These are phyloP conservation scores for Magnusiomyces paraingens DNA, from an alignment of 1,139 yeast genomes.

Conservation along the genomic window DNA sequence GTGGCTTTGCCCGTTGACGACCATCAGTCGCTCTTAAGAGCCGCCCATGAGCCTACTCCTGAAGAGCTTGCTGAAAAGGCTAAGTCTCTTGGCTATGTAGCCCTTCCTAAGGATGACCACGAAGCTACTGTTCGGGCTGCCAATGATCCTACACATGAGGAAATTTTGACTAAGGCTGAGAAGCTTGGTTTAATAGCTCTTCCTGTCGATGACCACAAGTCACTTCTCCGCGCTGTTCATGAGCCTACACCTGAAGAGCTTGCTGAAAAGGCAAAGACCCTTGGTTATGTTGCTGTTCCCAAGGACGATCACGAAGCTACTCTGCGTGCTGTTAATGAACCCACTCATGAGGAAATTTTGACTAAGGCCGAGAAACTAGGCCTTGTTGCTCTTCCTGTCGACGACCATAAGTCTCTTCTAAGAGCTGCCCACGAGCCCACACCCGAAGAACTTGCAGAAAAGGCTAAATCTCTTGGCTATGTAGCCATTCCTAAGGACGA, in stretches of 20 bases:
- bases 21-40: conserved; percentile 6
- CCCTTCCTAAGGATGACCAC: conserved; percentile 7
- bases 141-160: conserved; percentile 10
- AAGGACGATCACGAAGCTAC: conserved; percentile 23
- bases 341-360: conserved; percentile 26
- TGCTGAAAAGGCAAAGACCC: neutral
- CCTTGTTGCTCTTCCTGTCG: conserved; percentile 31
- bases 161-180: neutral
- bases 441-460: conserved; percentile 17
- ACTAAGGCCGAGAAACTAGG: conserved; percentile 29
- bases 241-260: conserved; percentile 22
- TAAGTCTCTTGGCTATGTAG: conserved; percentile 12
- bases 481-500: conserved; percentile 28
- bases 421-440: conserved; percentile 22
- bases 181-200: conserved; percentile 24
- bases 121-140: conserved; percentile 12
- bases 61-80: conserved; percentile 22
- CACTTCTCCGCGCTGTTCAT: conserved; percentile 32
- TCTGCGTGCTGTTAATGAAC: conserved; percentile 20
- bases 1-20: conserved; percentile 26
- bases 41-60: conserved; percentile 21
- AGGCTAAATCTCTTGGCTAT: conserved; percentile 30
- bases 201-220: conserved; percentile 34
- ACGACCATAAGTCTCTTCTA: conserved; percentile 23
- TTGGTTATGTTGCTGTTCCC: conserved; percentile 34